Conservation (phyloP, 495 filamentous ascomycete genomes). For the Penicillium waksmanii region DNA sequence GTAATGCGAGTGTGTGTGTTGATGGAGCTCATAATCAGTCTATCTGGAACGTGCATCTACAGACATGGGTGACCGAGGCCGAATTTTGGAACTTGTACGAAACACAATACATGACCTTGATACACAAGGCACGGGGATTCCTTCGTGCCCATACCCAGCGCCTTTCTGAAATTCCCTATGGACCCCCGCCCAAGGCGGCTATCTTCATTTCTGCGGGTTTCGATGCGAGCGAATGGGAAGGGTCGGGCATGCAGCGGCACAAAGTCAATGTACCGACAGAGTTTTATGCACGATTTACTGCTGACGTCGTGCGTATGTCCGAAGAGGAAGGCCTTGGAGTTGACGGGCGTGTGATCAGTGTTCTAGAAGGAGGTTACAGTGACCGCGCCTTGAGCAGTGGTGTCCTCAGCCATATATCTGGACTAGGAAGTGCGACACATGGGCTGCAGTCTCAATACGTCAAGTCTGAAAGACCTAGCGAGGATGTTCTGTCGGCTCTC, state of each 20-base stretch:
- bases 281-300: slow-evolving; percentile 90
- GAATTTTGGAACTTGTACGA: slow-evolving; percentile 92
- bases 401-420: slow-evolving; percentile 84
- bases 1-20: slow-evolving; percentile 87
- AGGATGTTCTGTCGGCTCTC: slow-evolving; percentile 7
- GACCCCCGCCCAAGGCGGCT: slow-evolving; percentile 69
- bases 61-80: slow-evolving; percentile 76
- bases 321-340: slow-evolving; percentile 77
- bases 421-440: slow-evolving; percentile 55
- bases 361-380: slow-evolving; percentile 94
- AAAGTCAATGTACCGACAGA: slow-evolving; percentile 93
- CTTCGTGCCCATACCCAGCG: slow-evolving; percentile 69
- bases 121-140: slow-evolving; percentile 80
- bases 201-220: slow-evolving; percentile 96
- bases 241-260: slow-evolving; percentile 90
- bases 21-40: slow-evolving; percentile 90
- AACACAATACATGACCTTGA: slow-evolving; percentile 69
- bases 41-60: slow-evolving; percentile 95
- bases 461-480: slow-evolving; percentile 22
- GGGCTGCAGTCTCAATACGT: slow-evolving; percentile 1
- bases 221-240: slow-evolving; percentile 94
- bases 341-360: slow-evolving; percentile 85
- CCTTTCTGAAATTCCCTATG: slow-evolving; percentile 54
- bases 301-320: slow-evolving; percentile 79
- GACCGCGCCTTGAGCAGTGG: slow-evolving; percentile 87